Evolutionary conservation across 1,284 basidiomycete genomes (phyloP).

Genomic region (Cutaneotrichosporon dermatis): DNA sequence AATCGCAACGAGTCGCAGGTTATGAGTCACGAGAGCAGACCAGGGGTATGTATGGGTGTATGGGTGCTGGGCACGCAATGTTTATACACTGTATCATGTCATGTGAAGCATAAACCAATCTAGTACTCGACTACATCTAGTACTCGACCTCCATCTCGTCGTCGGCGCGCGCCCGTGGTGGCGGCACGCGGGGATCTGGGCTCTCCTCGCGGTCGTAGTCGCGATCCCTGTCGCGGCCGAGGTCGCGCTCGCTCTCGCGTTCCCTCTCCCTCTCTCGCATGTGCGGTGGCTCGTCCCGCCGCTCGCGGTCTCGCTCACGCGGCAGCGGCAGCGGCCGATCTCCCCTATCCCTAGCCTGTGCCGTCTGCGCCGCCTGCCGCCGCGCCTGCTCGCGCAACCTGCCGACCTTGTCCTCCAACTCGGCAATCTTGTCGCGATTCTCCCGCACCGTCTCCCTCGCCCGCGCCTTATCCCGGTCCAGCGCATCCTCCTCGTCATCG

Average conservation of each 20-base stretch:
- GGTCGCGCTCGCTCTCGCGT: slow-evolving; percentile 17
- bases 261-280: not conserved
- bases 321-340: not conserved
- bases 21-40: too few species aligned
- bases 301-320: too few species aligned
- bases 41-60: not conserved
- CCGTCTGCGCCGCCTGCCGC: slow-evolving; percentile 11
- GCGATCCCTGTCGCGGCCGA: not conserved
- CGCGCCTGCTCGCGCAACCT: slow-evolving; percentile 26
- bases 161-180: slow-evolving; percentile 2
- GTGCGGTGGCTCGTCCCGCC: too few species aligned
- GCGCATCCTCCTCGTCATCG: slow-evolving; percentile 26
- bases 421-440: slow-evolving; percentile 29
- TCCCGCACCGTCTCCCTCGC: slow-evolving; percentile 17
- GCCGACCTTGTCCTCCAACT: slow-evolving; percentile 24
- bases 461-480: slow-evolving; percentile 32
- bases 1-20: too few species aligned
- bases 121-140: not conserved
- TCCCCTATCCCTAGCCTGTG: not conserved
- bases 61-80: not conserved
- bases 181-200: too few species aligned
- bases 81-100: slow-evolving; percentile 1
- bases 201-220: not conserved
- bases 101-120: not conserved
- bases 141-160: slow-evolving; percentile 26